A percentile compares a stretch with the other conserved stretches of the same genome.
phyloP scores from a whole-genome alignment of 495 filamentous ascomycete genomes.

The Penicillium coffeae region DNA sequence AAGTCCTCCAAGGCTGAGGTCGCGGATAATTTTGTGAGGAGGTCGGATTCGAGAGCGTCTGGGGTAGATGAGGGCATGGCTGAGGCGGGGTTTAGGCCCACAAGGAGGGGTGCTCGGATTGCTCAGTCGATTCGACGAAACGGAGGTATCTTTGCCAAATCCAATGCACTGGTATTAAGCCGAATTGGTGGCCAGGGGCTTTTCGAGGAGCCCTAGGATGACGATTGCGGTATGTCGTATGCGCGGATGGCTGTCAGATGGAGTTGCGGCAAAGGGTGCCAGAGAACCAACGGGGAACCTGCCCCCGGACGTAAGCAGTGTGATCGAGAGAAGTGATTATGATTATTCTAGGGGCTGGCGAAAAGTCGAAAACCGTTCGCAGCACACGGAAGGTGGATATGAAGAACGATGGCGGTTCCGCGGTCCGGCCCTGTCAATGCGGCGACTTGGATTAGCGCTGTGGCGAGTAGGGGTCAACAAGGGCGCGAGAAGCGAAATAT shows the following conservation, averaged over 20 bases:
- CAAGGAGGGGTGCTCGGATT: neutral
- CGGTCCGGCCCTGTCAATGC: slow-evolving; percentile 16
- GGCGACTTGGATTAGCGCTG: slow-evolving; percentile 16
- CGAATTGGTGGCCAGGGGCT: neutral
- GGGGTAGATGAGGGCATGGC: slow-evolving; percentile 29
- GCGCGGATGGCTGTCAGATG: slow-evolving; percentile 5
- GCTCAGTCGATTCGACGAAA: neutral
- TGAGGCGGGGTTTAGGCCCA: slow-evolving; percentile 2
- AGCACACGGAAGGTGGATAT: slow-evolving; percentile 18
- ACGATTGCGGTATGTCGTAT: slow-evolving; percentile 5
- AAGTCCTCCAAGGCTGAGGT: slow-evolving; percentile 44
- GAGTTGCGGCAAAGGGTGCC: neutral
- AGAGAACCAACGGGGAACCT: slow-evolving; percentile 11
- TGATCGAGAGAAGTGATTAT: slow-evolving; percentile 5
- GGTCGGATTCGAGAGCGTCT: slow-evolving; percentile 43
- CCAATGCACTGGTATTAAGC: neutral
- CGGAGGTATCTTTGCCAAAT: neutral
- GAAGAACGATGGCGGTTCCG: slow-evolving; percentile 20
- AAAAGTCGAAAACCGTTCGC: slow-evolving; percentile 3
- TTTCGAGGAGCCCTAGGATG: neutral
- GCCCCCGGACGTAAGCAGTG: slow-evolving; percentile 11
- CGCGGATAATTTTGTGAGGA: slow-evolving; percentile 39
- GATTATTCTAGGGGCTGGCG: slow-evolving; percentile 10
- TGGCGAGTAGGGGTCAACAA: slow-evolving; percentile 3
- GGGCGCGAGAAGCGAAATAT: neutral